Conservation (phyloP, 306 rosid species). For the Begonia peltatifolia region DNA sequence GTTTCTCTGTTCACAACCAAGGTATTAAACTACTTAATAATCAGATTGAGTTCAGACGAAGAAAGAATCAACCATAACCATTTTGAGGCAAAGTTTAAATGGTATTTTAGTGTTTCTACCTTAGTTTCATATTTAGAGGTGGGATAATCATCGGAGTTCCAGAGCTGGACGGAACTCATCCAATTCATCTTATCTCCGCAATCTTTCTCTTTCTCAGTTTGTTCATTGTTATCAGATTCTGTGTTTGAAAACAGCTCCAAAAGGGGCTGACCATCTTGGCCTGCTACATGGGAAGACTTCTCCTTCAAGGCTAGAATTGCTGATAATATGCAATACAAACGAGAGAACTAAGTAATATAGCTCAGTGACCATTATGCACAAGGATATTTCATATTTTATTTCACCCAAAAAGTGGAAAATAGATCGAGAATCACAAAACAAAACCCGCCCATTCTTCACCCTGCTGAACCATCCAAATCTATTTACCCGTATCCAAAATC, state of each 20-base stretch:
- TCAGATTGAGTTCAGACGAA: too few species aligned
- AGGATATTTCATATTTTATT: background rate
- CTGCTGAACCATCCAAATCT: background rate
- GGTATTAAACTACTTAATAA: background rate
- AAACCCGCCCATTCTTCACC: background rate
- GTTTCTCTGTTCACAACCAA: slow-evolving; percentile 27
- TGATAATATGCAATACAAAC: slow-evolving; percentile 13
- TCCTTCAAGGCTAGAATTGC: slow-evolving; percentile 53
- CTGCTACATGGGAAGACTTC: slow-evolving; percentile 38
- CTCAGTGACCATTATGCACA: too few species aligned
- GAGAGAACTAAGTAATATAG: background rate
- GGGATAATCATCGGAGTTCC: slow-evolving; percentile 35
- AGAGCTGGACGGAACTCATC: slow-evolving; percentile 98
- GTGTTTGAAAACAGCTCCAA: slow-evolving; percentile 78
- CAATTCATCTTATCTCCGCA: slow-evolving; percentile 75
- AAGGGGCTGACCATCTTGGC: slow-evolving; percentile 35
- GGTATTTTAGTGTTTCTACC: slow-evolving; percentile 26
- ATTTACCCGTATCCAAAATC: background rate
- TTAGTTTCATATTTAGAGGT: slow-evolving; percentile 31
- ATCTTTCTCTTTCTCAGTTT: slow-evolving; percentile 29
- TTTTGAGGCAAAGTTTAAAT: background rate
- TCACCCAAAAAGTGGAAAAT: background rate
- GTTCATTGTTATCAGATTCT: slow-evolving; percentile 32
- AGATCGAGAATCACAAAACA: background rate
- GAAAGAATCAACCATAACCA: too few species aligned